phyloP scores from a whole-genome alignment of 2,329 filamentous ascomycete species.

The Colletotrichum eleusines region DNA sequence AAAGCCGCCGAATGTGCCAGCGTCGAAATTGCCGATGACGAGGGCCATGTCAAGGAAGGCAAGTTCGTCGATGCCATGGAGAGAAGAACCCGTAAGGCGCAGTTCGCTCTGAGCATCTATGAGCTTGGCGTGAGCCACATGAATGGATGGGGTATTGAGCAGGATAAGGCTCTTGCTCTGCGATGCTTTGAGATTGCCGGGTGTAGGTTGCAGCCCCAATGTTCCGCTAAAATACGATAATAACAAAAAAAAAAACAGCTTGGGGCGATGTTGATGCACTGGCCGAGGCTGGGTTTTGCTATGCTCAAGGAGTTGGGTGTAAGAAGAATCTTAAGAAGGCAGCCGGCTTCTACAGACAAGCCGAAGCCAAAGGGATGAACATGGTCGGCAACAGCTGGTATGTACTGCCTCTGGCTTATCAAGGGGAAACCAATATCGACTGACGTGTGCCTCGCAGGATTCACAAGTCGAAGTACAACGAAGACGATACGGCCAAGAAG shows the following conservation, averaged over 20 bases:
- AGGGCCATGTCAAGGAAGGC: slow-evolving; percentile 73
- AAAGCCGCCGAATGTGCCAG: slow-evolving; percentile 89
- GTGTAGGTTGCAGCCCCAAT: slow-evolving; percentile 65
- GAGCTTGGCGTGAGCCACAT: slow-evolving; percentile 96
- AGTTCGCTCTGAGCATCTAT: slow-evolving; percentile 95
- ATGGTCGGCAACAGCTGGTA: slow-evolving; percentile 99
- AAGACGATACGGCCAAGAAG: slow-evolving; percentile 68
- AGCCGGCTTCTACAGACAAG: slow-evolving; percentile 88
- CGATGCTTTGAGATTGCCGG: slow-evolving; percentile 97
- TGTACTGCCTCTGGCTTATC: slow-evolving; percentile 52
- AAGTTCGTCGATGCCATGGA: slow-evolving; percentile 75
- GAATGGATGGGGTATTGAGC: slow-evolving; percentile 97
- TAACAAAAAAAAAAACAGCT: slow-evolving; percentile 55
- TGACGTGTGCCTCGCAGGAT: slow-evolving; percentile 72
- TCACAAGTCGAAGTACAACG: slow-evolving; percentile 93
- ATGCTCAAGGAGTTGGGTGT: slow-evolving; percentile 90
- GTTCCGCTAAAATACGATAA: neutral
- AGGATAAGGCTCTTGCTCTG: slow-evolving; percentile 88
- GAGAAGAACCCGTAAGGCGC: slow-evolving; percentile 86
- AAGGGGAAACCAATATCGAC: slow-evolving; percentile 32
- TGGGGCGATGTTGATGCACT: slow-evolving; percentile 98
- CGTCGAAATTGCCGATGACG: slow-evolving; percentile 85
- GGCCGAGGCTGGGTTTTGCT: slow-evolving; percentile 95
- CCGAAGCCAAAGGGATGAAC: slow-evolving; percentile 92
- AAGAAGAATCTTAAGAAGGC: slow-evolving; percentile 98